Base-by-base conservation (phyloP, 352 stramenopile species). In the Globisporangium nagaii region DNA sequence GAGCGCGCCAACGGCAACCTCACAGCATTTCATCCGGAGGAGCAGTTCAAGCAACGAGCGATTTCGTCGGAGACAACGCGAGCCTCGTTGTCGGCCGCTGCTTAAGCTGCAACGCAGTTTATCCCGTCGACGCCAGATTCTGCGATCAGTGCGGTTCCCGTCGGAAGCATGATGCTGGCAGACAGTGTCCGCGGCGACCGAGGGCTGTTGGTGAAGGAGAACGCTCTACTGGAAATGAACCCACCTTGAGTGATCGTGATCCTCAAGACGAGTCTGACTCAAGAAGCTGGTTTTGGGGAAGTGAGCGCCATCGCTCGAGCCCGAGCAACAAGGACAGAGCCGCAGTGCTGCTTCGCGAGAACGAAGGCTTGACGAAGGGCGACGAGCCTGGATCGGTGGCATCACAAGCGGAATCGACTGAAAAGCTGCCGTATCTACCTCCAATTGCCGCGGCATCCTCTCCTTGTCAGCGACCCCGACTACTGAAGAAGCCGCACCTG, bases 111-210 rank as follows among this genome's bases (percentile, higher is more conserved):
- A 31, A 35, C 17, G 9, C 34, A 17, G 34, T 27, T 12, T 15
- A 45, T 22, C 34, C 12, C 12, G 7, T 11, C 13, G 31, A 32
- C 5, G 32, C 47, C 17, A 44, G 11, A 15, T 44, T 44, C 27
- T 54, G 47, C 27, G 34, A 54, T n/a, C 47, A 45, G 19, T 54
- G 47, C 24, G 32, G 34, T 27, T 27, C 15, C 30, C 27, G 43
- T 9, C n/a, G 17, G 2, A 13, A 15, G 9, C n/a, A 17, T 20
- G 19, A 27, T 19, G 25, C 4, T n/a, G n/a, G n/a, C n/a, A n/a
- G n/a, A n/a, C n/a, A n/a, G n/a, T n/a, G n/a, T n/a, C n/a, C n/a
- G n/a, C 15, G 25, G 12, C 10, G 17, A 36, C 11, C 17, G 10
- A 22, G 27, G 25, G 15, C 15, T 35, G 17, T n/a, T n/a, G n/a